Evolutionary conservation across 2,329 filamentous ascomycete species (phyloP), one percentile per base, ranked within the genome.

Genomic region (Fonsecaea monophora): DNA sequence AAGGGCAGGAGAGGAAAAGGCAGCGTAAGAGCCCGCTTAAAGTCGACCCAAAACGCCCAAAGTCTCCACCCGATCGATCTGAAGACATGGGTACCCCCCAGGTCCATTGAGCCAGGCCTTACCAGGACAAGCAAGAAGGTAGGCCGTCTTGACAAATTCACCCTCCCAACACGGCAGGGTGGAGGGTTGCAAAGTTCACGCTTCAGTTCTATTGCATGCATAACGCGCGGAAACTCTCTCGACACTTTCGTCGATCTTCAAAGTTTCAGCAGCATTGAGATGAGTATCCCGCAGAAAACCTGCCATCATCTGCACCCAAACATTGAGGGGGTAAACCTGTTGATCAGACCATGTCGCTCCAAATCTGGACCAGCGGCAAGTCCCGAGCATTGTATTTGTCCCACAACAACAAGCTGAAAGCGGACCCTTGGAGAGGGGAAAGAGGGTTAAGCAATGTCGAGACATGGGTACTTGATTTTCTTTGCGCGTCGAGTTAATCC

Each of bases 61-160:
- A n/a, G 48, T 42, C 63, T 66, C 68, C 68, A 70, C 68, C 60
- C 42, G 65, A 68, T 70, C 68, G 68, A 70, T 70, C 68, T 62
- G 50, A 61, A 21, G 56, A 35, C 68, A 66, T 55, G 68, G 68
- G 59, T 66, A 9, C 15, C 2, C 2, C 60, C 62, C 54, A 60
- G 57, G 40, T 25, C 37, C 53, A 37, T 64, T 64, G 18, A 68
- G 45, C 60, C 48, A 30, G 53, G 53, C 42, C 58, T 50, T 54
- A 59, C 60, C 42, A 37, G 35, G 61, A 32, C 56, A 67, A 58
- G 57, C n/a, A 61, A 62, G 40, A 53, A 65, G 42, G 53, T 15
- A 61, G 59, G 55, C 25, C 45, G 38, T 34, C 59, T 60, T 70
- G 68, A 70, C 68, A 70, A 68, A 70, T 70, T 68, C 53, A 45